Base-by-base conservation (phyloP, 768 basidiomycete species). In the Hebeloma cylindrosporum region DNA sequence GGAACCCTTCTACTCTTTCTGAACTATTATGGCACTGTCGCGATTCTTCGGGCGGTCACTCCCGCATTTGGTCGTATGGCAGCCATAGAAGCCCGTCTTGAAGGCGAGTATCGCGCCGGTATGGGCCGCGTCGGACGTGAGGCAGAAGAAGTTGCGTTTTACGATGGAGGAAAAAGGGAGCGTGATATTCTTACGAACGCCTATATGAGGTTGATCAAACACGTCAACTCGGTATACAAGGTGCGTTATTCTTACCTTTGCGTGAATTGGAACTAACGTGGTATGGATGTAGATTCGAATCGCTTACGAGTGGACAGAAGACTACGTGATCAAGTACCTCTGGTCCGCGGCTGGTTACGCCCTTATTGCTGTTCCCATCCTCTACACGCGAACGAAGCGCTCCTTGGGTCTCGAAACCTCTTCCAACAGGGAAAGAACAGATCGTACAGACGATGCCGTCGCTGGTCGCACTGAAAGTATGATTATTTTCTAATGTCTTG, bases 141-240 rank as follows among this genome's bases (percentile, higher is more conserved):
- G 56, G 81, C 85, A 16, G 95, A 98, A 60, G 94, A 98, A 61
- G 77, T 98, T 26, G 95, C 95, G 82, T 98, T 98, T 62, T 98
- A 98, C 64, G 83, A 93, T 51, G 95, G 95, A 0, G 93, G 92
- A 0, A 62, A 71, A 2, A 72, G 88, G 28, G 95, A 98, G 64
- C 81, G 80, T 52, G 82, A 85, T 48, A 93, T 97, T 35, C 67
- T 98, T 29, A 80, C 78, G 40, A 67, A 72, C 13, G 86, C 91
- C 0, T 97, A 97, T 55, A 60, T 85, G 50, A 74, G 79, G 21
- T 64, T 97, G 16, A 91, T 93, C 54, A 84, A 80, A 54, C 94
- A 98, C 53, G 78, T 96, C 42, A 94, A 97, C 57, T 85, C 82
- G 0, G 92, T 97, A 35, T 94, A 91, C 72, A 92, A 90, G 76